Evolutionary conservation across 805 yeast species (phyloP).

Genomic region (Maudiozyma barnettii): DNA sequence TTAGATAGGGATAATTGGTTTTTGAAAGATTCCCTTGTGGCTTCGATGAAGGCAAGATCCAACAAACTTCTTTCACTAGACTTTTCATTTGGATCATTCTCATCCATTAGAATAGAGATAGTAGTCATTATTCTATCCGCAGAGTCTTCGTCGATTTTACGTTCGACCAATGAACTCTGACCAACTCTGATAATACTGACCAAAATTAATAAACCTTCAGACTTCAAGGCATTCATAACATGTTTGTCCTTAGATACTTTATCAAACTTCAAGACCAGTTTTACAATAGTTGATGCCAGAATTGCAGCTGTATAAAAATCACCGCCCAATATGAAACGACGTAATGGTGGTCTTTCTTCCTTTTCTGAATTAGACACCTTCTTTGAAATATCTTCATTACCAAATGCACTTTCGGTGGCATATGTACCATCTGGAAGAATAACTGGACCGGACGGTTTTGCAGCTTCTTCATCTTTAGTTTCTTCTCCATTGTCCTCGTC

Average conservation of each 20-base stretch:
- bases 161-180: slow-evolving; percentile 56
- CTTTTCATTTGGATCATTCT: slow-evolving; percentile 42
- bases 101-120: slow-evolving; percentile 56
- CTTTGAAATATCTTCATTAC: slow-evolving; percentile 82
- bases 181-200: slow-evolving; percentile 88
- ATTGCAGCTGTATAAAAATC: slow-evolving; percentile 88
- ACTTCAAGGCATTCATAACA: slow-evolving; percentile 72
- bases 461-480: slow-evolving; percentile 21
- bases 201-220: slow-evolving; percentile 88
- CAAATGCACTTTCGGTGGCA: slow-evolving; percentile 81
- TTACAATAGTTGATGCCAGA: slow-evolving; percentile 77
- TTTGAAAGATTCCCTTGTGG: slow-evolving; percentile 77
- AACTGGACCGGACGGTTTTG: slow-evolving; percentile 53
- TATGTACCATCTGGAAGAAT: slow-evolving; percentile 98
- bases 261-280: slow-evolving; percentile 70
- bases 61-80: slow-evolving; percentile 33
- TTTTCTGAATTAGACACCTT: slow-evolving; percentile 50
- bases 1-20: slow-evolving; percentile 56
- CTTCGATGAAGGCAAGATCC: slow-evolving; percentile 71
- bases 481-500: slow-evolving; percentile 30
- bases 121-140: slow-evolving; percentile 90
- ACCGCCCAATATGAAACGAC: slow-evolving; percentile 74
- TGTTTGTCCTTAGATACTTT: slow-evolving; percentile 45
- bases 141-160: slow-evolving; percentile 90
- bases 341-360: slow-evolving; percentile 58